Evolutionary conservation across 192 early-diverging fungal genomes (phyloP).

Genomic region (Backusella westeae): DNA sequence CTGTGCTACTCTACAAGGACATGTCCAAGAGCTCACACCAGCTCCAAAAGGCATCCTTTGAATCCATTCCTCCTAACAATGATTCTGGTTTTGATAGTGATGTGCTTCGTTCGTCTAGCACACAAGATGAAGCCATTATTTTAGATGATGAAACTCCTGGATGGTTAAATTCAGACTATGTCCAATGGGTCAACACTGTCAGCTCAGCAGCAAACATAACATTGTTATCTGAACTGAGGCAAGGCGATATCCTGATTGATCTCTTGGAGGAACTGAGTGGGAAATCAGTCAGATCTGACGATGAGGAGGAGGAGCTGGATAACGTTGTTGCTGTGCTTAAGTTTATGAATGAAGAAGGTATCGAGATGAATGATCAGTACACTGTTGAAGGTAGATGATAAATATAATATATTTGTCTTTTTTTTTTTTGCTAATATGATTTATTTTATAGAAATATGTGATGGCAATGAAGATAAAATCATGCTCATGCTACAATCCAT

Average conservation of each 20-base stretch:
- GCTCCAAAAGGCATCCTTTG: background rate
- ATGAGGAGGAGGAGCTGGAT: constrained; percentile 47
- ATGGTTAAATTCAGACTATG: constrained; percentile 41
- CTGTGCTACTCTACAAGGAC: constrained; percentile 21
- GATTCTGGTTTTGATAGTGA: constrained; percentile 21
- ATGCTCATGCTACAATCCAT: constrained; percentile 36
- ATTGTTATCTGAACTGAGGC: constrained; percentile 38
- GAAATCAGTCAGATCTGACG: constrained; percentile 39
- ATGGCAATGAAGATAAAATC: constrained; percentile 38
- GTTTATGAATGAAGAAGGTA: constrained; percentile 52
- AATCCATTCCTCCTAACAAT: background rate
- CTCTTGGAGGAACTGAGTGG: constrained; percentile 48
- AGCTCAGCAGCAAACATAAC: constrained; percentile 25
- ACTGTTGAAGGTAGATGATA: constrained; percentile 44
- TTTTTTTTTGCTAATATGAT: background rate
- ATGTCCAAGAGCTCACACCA: background rate
- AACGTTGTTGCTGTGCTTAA: constrained; percentile 50
- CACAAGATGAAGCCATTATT: background rate
- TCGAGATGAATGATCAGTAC: constrained; percentile 44
- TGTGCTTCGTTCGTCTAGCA: background rate
- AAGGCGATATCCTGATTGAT: constrained; percentile 47
- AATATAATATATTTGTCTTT: background rate
- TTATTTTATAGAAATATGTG: constrained; percentile 27
- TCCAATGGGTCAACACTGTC: constrained; percentile 46
- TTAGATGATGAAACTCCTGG: background rate